These are phyloP conservation scores for Melaleuca alternifolia DNA, from an alignment of 345 rosid genomes.

Conservation along the genomic window DNA sequence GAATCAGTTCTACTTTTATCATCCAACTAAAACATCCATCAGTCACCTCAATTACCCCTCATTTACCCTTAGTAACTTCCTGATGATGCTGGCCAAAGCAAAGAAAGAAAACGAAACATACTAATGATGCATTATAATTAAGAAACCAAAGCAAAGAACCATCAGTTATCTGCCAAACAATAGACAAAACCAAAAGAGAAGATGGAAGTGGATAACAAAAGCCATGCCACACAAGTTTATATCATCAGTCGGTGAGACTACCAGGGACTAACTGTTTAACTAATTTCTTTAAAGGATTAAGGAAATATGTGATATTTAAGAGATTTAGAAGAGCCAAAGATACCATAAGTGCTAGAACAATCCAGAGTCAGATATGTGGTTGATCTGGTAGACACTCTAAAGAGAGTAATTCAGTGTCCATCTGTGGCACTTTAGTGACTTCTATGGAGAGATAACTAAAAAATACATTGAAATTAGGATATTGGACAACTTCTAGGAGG, in stretches of 20 bases:
- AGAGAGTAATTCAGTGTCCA: not conserved
- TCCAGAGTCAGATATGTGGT: not conserved
- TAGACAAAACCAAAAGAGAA: not conserved
- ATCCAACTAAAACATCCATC: not conserved
- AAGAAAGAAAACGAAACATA: not conserved
- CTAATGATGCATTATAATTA: not conserved
- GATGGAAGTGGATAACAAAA: not conserved
- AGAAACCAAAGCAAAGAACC: not conserved
- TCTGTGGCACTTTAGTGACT: not conserved
- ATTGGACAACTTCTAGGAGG: slow-evolving; percentile 77
- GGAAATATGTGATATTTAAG: not conserved
- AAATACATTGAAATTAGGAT: not conserved
- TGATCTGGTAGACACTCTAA: not conserved
- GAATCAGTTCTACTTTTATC: not conserved
- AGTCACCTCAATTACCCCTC: not conserved
- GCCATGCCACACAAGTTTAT: not conserved
- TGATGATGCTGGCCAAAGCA: not conserved
- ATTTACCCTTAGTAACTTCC: not conserved
- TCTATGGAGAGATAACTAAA: not conserved
- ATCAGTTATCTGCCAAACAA: not conserved
- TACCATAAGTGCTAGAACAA: not conserved
- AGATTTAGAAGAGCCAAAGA: not conserved
- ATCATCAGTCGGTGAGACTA: not conserved
- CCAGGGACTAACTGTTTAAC: rapidly evolving
- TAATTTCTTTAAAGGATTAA: not conserved